Percentiles rank a stretch among this genome's conserved stretches.
phyloP scores from a whole-genome alignment of 176 grass and related monocot species.

The Musa schizocarpa region DNA sequence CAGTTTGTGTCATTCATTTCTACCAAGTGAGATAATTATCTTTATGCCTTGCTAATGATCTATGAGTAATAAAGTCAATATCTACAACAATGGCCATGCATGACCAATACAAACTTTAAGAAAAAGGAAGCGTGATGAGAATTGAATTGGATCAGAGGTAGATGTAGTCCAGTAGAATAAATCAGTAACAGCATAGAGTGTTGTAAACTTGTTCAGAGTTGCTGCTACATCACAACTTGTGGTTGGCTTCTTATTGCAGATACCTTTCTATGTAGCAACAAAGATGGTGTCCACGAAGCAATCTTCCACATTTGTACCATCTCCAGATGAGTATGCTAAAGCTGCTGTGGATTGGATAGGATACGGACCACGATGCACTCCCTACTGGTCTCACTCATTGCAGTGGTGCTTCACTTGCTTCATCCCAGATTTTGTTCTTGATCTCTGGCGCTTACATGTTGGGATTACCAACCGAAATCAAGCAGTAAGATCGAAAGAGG shows the following conservation, averaged over 20 bases:
- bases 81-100: too few species aligned
- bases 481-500: background rate
- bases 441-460: constrained; percentile 32
- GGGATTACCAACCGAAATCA: constrained; percentile 39
- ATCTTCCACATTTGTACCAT: constrained; percentile 37
- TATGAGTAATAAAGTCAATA: too few species aligned
- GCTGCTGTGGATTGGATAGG: constrained; percentile 33
- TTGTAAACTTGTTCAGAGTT: background rate
- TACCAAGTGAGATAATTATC: too few species aligned
- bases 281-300: constrained; percentile 37
- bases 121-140: too few species aligned
- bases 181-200: background rate
- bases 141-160: too few species aligned
- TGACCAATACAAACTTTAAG: too few species aligned
- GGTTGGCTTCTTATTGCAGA: constrained; percentile 16
- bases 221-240: background rate
- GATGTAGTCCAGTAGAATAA: too few species aligned
- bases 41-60: too few species aligned
- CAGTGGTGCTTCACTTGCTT: constrained; percentile 38
- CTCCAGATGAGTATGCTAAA: constrained; percentile 29
- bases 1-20: too few species aligned
- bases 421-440: constrained; percentile 29
- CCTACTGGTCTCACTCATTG: constrained; percentile 49
- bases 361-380: constrained; percentile 30
- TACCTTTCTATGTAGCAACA: constrained; percentile 48